Evolutionary conservation across 352 stramenopile genomes (phyloP).

Genomic region (Lagenidium giganteum): DNA sequence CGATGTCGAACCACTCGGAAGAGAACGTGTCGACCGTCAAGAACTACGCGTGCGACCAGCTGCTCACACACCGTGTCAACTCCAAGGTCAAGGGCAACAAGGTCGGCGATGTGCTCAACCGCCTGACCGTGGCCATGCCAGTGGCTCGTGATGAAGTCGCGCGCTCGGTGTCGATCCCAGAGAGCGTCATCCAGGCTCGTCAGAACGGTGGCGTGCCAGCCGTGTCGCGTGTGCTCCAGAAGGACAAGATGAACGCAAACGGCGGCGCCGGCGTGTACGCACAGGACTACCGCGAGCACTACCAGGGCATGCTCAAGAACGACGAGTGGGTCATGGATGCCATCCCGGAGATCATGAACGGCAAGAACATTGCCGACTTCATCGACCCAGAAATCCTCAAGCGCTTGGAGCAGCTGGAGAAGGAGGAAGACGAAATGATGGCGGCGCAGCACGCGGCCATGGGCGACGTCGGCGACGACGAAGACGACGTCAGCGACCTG

Average conservation of each 20-base stretch:
- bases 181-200: slow-evolving; percentile 85
- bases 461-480: slow-evolving; percentile 75
- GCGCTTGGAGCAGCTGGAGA: slow-evolving; percentile 93
- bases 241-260: slow-evolving; percentile 92
- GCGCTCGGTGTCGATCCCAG: slow-evolving; percentile 91
- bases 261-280: slow-evolving; percentile 97
- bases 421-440: slow-evolving; percentile 96
- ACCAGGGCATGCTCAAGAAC: slow-evolving; percentile 92
- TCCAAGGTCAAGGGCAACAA: slow-evolving; percentile 95
- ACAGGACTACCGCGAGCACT: slow-evolving; percentile 97
- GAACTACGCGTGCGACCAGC: slow-evolving; percentile 94
- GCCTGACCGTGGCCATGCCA: slow-evolving; percentile 94
- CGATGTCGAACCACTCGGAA: slow-evolving; percentile 98
- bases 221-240: slow-evolving; percentile 50
- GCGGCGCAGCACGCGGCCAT: slow-evolving; percentile 88
- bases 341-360: slow-evolving; percentile 99
- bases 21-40: slow-evolving; percentile 95
- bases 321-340: slow-evolving; percentile 96
- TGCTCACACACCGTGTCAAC: slow-evolving; percentile 93
- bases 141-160: slow-evolving; percentile 89
- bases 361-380: slow-evolving; percentile 99
- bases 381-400: slow-evolving; percentile 98
- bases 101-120: slow-evolving; percentile 95
- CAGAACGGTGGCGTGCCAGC: slow-evolving; percentile 41
- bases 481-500: slow-evolving; percentile 87